phyloP scores from a whole-genome alignment of 2,329 filamentous ascomycete genomes.

The Cladorrhinum sp. region DNA sequence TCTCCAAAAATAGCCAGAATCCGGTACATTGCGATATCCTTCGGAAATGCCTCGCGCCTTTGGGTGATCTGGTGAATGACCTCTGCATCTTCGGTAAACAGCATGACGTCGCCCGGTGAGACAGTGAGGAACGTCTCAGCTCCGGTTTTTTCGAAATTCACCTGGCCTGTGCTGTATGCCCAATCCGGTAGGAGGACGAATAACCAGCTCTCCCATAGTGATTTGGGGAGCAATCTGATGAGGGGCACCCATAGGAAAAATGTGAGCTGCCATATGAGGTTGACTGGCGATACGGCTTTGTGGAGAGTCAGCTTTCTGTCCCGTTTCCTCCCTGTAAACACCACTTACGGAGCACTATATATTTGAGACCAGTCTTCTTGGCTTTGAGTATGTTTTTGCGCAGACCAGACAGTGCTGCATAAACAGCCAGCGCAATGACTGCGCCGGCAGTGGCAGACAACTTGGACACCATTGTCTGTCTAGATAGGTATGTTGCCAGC shows the following conservation, averaged over 20 bases:
- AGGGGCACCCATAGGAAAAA: conserved; percentile 53
- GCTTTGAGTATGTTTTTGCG: conserved; percentile 47
- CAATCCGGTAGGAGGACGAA: conserved; percentile 58
- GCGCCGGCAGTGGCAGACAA: conserved; percentile 35
- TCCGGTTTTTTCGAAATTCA: conserved; percentile 56
- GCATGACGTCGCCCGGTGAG: conserved; percentile 49
- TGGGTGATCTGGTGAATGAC: conserved; percentile 63
- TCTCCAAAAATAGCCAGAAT: conserved; percentile 64
- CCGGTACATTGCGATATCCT: conserved; percentile 58
- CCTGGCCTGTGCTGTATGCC: conserved; percentile 53
- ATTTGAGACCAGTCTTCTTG: conserved; percentile 50
- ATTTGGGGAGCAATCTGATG: conserved; percentile 52
- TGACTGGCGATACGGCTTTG: conserved; percentile 49
- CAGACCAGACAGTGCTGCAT: conserved; percentile 35
- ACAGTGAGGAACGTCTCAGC: conserved; percentile 62
- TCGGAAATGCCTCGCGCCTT: conserved; percentile 68
- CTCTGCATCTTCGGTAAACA: conserved; percentile 62
- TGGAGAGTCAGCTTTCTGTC: conserved; percentile 14
- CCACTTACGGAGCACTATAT: conserved; percentile 52
- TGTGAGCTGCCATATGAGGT: conserved; percentile 54
- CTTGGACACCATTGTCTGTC: conserved; percentile 35
- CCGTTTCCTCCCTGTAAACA: neutral
- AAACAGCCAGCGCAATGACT: conserved; percentile 35
- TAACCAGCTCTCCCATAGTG: conserved; percentile 56
- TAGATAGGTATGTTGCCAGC: neutral